Percentiles rank a stretch among this genome's conserved stretches.
These are phyloP conservation scores for Citrus unshiu DNA, from an alignment of 345 rosid species.

Conservation along the genomic window DNA sequence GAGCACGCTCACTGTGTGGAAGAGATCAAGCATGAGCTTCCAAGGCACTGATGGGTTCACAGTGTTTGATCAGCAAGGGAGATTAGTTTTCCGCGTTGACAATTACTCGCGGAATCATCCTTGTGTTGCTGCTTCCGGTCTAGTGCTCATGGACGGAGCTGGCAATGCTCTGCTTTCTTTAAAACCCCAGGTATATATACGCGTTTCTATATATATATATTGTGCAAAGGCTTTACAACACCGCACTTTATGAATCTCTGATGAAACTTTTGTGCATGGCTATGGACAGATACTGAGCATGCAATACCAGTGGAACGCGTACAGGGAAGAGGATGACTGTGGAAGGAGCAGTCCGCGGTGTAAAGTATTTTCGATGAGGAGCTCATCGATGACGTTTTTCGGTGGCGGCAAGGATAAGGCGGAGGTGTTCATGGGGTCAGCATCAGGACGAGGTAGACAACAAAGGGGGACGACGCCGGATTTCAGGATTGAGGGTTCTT, in stretches of 20 bases:
- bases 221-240: too few relatives aligned
- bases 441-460: not conserved
- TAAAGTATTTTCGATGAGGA: conserved; percentile 44
- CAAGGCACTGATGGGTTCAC: conserved; percentile 62
- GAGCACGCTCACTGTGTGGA: conserved; percentile 37
- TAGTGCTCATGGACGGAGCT: conserved; percentile 52
- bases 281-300: conserved; percentile 33
- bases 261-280: not conserved
- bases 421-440: conserved; percentile 27
- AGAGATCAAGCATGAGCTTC: conserved; percentile 56
- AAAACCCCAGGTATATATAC: conserved; percentile 31
- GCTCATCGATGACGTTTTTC: conserved; percentile 16
- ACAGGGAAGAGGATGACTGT: conserved; percentile 24
- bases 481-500: conserved; percentile 41
- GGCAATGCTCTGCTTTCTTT: conserved; percentile 44
- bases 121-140: conserved; percentile 8
- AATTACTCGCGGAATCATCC: conserved; percentile 44
- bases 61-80: conserved; percentile 37
- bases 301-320: conserved; percentile 47
- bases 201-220: too few relatives aligned
- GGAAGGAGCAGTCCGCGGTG: conserved; percentile 2
- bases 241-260: too few relatives aligned
- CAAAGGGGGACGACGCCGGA: conserved; percentile 20
- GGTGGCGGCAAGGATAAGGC: conserved; percentile 19
- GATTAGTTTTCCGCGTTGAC: conserved; percentile 42